Conservation (phyloP, 106 monocot genomes). For the Apostasia shenzhenica region DNA sequence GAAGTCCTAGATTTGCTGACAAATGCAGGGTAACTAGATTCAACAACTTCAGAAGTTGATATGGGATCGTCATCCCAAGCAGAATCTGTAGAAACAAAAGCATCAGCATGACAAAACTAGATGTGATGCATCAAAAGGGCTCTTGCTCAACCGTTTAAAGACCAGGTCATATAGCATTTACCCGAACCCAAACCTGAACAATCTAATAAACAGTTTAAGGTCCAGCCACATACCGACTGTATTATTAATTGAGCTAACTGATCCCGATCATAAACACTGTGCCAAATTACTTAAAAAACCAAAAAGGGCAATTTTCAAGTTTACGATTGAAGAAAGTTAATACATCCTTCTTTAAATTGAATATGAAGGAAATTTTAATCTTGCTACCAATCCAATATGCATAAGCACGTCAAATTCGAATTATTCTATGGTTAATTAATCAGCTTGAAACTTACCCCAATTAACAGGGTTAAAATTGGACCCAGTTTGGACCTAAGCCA, state of each 20-base stretch:
- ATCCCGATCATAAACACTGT: not conserved
- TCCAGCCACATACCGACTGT: too few relatives aligned
- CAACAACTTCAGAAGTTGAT: constrained; percentile 5
- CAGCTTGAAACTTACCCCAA: constrained; percentile 7
- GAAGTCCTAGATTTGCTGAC: constrained; percentile 1
- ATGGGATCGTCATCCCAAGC: constrained; percentile 58
- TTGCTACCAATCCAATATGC: constrained; percentile 1
- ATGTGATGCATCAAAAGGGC: not conserved
- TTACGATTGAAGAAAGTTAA: too few relatives aligned
- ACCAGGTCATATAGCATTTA: too few relatives aligned
- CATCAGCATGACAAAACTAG: not conserved
- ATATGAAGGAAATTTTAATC: too few relatives aligned
- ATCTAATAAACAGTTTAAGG: too few relatives aligned
- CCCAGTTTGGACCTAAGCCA: too few relatives aligned
- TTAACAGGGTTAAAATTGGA: too few relatives aligned
- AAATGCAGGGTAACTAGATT: constrained; percentile 1
- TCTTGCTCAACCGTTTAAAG: not conserved
- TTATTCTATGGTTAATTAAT: constrained; percentile 32
- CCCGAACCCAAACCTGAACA: too few relatives aligned
- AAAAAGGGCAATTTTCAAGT: too few relatives aligned
- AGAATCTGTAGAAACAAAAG: constrained; percentile 13
- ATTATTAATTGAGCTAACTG: not conserved
- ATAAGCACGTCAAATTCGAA: not conserved
- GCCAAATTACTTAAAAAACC: too few relatives aligned
- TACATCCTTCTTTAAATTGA: too few relatives aligned